A percentile compares a stretch with the other conserved stretches of the same genome.
Conservation (phyloP, 371 early-diverging fungal genomes). For the Mortierella sp. region DNA sequence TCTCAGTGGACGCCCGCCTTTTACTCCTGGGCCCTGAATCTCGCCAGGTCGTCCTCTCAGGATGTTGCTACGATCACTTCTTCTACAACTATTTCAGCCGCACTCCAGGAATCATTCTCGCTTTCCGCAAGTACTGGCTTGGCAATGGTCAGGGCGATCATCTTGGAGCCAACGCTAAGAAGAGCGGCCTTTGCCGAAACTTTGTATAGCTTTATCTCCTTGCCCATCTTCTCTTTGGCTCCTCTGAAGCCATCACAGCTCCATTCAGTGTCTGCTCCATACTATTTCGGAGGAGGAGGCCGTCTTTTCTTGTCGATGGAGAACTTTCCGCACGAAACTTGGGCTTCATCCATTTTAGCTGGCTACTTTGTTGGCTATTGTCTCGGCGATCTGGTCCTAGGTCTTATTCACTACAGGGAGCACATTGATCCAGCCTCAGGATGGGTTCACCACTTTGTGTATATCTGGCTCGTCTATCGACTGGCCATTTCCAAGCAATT, state of each 20-base stretch:
- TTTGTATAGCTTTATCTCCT: slow-evolving; percentile 10
- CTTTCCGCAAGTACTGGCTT: too few species aligned
- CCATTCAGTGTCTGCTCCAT: slow-evolving; percentile 16
- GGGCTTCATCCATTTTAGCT: slow-evolving; percentile 6
- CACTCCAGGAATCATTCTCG: too few species aligned
- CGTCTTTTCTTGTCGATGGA: slow-evolving; percentile 33
- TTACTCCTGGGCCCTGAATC: slow-evolving; percentile 24
- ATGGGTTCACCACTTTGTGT: slow-evolving; percentile 22
- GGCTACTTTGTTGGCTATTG: slow-evolving; percentile 38
- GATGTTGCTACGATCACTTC: too few species aligned
- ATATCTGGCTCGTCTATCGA: slow-evolving; percentile 10
- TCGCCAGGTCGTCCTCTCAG: neutral
- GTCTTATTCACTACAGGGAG: slow-evolving; percentile 18
- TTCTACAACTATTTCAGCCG: too few species aligned
- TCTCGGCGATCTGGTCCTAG: slow-evolving; percentile 18
- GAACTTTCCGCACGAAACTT: slow-evolving; percentile 25
- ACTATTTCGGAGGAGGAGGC: slow-evolving; percentile 43
- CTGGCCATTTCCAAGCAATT: neutral
- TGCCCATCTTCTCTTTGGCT: slow-evolving; percentile 35
- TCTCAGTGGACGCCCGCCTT: slow-evolving; percentile 28
- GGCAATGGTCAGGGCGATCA: too few species aligned
- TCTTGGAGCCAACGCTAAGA: neutral
- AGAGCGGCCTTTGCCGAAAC: neutral
- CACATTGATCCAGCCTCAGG: slow-evolving; percentile 22
- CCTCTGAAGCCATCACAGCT: slow-evolving; percentile 22